phyloP scores from a whole-genome alignment of 371 early-diverging fungal species.

The Hamiltosporidium tvaerminnensis region DNA sequence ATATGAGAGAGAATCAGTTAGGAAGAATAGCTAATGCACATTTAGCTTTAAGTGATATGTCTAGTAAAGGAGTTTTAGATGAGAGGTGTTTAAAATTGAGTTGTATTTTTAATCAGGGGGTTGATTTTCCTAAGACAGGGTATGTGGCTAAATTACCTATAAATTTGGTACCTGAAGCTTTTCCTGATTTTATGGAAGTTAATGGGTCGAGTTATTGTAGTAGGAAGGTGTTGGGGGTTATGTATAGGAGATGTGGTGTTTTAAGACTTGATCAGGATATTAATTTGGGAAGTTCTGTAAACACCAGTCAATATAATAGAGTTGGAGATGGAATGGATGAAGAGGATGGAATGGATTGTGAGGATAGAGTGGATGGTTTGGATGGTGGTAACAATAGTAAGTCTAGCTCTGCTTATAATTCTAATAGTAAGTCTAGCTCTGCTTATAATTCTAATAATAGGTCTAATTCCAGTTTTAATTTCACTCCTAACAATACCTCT shows the following conservation, averaged over 20 bases:
- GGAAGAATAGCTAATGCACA: constrained; percentile 64
- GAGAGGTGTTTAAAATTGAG: constrained; percentile 57
- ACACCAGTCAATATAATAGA: no score
- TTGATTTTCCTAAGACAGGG: constrained; percentile 62
- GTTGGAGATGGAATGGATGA: no score
- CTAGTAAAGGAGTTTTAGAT: constrained; percentile 53
- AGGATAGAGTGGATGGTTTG: no score
- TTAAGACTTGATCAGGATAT: no score
- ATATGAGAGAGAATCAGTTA: constrained; percentile 59
- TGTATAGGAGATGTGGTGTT: constrained; percentile 53
- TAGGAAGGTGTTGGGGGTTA: constrained; percentile 56
- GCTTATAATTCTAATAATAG: no score
- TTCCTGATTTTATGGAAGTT: constrained; percentile 68
- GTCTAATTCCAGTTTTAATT: no score
- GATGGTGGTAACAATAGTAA: no score
- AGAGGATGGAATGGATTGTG: no score
- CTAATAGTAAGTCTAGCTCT: no score
- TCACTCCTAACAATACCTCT: no score
- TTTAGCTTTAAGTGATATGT: constrained; percentile 58
- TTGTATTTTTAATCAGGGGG: constrained; percentile 57
- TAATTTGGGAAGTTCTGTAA: no score
- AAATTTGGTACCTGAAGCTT: constrained; percentile 48
- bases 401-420: no score
- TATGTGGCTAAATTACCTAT: constrained; percentile 49
- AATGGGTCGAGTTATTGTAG: constrained; percentile 56